Conservation (phyloP, 306 rosid species). For the Glycyrrhiza uralensis region DNA sequence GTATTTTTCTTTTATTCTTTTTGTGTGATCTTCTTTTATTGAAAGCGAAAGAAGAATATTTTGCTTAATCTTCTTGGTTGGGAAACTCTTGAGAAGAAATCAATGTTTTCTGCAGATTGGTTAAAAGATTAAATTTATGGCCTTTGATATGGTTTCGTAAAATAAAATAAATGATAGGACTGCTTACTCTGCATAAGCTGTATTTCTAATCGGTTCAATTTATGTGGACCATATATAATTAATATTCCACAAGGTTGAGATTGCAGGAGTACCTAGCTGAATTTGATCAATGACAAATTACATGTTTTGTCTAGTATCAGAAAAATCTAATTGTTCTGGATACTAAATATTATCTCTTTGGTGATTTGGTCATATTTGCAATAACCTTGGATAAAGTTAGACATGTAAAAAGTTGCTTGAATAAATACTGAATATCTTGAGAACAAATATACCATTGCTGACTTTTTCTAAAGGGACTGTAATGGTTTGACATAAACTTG, state of each 20-base stretch:
- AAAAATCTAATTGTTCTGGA: neutral
- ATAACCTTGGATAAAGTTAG: neutral
- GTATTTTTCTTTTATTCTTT: neutral
- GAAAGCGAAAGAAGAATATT: constrained; percentile 1
- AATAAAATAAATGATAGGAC: neutral
- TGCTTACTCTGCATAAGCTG: neutral
- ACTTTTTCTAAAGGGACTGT: neutral
- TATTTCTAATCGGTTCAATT: constrained; percentile 3
- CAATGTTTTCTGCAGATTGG: constrained; percentile 5
- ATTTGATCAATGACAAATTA: neutral
- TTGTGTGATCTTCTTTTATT: constrained; percentile 6
- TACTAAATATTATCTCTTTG: neutral
- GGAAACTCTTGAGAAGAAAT: constrained; percentile 9
- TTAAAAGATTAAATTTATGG: neutral
- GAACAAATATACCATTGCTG: neutral
- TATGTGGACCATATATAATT: neutral
- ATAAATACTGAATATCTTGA: constrained; percentile 17
- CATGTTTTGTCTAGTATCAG: neutral
- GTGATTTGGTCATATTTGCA: constrained; percentile 5
- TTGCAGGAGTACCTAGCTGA: neutral
- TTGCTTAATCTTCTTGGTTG: constrained; percentile 11
- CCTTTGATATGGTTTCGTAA: neutral
- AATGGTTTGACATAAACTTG: neutral
- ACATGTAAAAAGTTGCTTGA: neutral
- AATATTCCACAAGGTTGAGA: neutral